Conservation (phyloP, 2,329 filamentous ascomycete genomes). For the Pyrenophora tritici-repentis region DNA sequence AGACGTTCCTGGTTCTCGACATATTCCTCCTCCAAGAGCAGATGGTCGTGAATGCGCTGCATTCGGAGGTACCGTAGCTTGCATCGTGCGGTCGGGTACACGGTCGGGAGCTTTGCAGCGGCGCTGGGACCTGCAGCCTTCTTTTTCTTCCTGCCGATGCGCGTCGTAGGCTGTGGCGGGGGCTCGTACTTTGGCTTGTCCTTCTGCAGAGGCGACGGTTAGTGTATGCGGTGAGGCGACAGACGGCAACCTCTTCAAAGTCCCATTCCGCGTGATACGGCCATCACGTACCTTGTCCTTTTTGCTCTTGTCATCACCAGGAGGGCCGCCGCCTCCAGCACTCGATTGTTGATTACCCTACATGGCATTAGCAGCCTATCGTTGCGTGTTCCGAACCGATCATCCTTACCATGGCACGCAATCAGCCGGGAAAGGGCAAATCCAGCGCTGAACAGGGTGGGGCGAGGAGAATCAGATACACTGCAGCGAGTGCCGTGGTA, state of each 20-base stretch:
- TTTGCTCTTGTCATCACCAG: slow-evolving; percentile 83
- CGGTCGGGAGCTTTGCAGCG: slow-evolving; percentile 88
- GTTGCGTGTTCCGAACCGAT: slow-evolving; percentile 20
- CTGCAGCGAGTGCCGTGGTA: slow-evolving; percentile 13
- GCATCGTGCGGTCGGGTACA: slow-evolving; percentile 95
- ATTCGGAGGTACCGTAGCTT: slow-evolving; percentile 96
- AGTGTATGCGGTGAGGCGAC: slow-evolving; percentile 9
- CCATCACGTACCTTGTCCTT: slow-evolving; percentile 66
- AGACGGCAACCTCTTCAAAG: slow-evolving; percentile 2
- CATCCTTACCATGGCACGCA: slow-evolving; percentile 42
- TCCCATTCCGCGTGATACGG: background rate
- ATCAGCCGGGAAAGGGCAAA: slow-evolving; percentile 14
- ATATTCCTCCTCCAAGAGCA: slow-evolving; percentile 96
- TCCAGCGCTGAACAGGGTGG: background rate
- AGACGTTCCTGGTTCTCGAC: slow-evolving; percentile 98
- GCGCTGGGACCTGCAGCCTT: slow-evolving; percentile 91
- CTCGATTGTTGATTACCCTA: slow-evolving; percentile 87
- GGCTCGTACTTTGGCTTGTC: slow-evolving; percentile 99
- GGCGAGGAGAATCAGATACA: background rate
- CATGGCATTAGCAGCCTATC: slow-evolving; percentile 45
- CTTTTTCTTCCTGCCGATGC: slow-evolving; percentile 98
- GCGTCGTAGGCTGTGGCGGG: slow-evolving; percentile 92
- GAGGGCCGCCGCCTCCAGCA: slow-evolving; percentile 71
- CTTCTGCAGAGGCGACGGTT: slow-evolving; percentile 61
- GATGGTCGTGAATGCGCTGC: slow-evolving; percentile 97